phyloP scores from a whole-genome alignment of 805 yeast genomes.

The Yarrowia osloensis region DNA sequence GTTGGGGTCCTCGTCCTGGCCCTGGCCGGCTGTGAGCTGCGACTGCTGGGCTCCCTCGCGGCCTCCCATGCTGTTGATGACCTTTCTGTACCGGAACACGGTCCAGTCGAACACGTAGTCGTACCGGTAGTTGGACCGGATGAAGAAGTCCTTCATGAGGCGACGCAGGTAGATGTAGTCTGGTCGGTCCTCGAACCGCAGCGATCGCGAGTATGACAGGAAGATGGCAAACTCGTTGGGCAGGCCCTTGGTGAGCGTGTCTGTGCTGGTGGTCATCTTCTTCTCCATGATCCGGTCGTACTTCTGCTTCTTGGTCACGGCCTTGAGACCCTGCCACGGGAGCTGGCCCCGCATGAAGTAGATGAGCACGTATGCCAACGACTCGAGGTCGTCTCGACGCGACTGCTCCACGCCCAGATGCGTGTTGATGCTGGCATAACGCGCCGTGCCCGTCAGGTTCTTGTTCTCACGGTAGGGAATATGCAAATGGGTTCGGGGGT shows the following conservation, averaged over 20 bases:
- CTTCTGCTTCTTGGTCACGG: slow-evolving; percentile 94
- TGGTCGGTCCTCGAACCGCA: slow-evolving; percentile 94
- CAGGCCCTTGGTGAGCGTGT: slow-evolving; percentile 83
- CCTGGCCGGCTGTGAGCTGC: slow-evolving; percentile 20
- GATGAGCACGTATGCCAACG: slow-evolving; percentile 94
- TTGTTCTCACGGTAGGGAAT: slow-evolving; percentile 96
- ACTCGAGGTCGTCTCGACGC: slow-evolving; percentile 94
- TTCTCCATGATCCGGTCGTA: slow-evolving; percentile 95
- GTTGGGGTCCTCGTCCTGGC: slow-evolving; percentile 14
- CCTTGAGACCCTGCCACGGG: slow-evolving; percentile 99
- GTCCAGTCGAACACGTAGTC: slow-evolving; percentile 98
- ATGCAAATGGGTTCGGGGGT: slow-evolving; percentile 90
- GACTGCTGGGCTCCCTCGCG: not conserved
- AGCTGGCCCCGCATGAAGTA: slow-evolving; percentile 90
- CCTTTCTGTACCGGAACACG: slow-evolving; percentile 60
- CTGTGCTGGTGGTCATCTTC: slow-evolving; percentile 87
- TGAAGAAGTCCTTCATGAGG: slow-evolving; percentile 83
- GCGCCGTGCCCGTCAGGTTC: slow-evolving; percentile 95
- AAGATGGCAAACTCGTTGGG: slow-evolving; percentile 89
- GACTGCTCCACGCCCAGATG: slow-evolving; percentile 97
- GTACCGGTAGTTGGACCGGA: slow-evolving; percentile 84
- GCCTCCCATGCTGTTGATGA: slow-evolving; percentile 33
- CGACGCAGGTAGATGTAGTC: slow-evolving; percentile 88
- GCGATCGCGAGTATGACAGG: slow-evolving; percentile 82
- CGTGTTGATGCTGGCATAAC: slow-evolving; percentile 93